phyloP scores from a whole-genome alignment of 192 early-diverging fungal species.

The Umbelopsis isabellina region DNA sequence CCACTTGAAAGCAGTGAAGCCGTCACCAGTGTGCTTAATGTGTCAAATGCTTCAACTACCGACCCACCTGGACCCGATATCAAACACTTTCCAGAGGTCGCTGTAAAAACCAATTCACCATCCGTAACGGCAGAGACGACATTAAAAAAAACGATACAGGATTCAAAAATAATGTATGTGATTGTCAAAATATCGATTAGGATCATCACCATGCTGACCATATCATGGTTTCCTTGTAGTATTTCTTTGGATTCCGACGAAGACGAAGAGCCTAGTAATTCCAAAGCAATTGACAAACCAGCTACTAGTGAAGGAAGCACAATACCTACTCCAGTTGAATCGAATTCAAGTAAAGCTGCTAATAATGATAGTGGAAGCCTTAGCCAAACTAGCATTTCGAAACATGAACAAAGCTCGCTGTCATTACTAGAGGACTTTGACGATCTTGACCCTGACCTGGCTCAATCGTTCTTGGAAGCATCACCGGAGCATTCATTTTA shows the following conservation, averaged over 20 bases:
- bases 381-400: background rate
- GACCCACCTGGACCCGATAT: background rate
- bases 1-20: background rate
- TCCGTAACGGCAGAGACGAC: background rate
- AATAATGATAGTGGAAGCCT: too few relatives aligned
- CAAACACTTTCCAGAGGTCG: too few relatives aligned
- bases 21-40: background rate
- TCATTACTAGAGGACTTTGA: slow-evolving; percentile 10
- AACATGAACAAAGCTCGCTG: background rate
- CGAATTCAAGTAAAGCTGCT: too few relatives aligned
- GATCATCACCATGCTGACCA: too few relatives aligned
- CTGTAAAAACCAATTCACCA: too few relatives aligned
- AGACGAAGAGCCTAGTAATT: background rate
- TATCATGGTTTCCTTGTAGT: background rate
- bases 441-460: slow-evolving; percentile 28
- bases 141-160: background rate
- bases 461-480: background rate
- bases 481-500: background rate
- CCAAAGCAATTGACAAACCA: background rate
- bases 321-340: background rate
- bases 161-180: too few relatives aligned
- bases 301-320: background rate
- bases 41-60: background rate
- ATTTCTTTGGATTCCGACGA: slow-evolving; percentile 1
- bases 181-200: too few relatives aligned